These are phyloP conservation scores for Telfairia occidentalis DNA, from an alignment of 331 rosid species.

Conservation along the genomic window DNA sequence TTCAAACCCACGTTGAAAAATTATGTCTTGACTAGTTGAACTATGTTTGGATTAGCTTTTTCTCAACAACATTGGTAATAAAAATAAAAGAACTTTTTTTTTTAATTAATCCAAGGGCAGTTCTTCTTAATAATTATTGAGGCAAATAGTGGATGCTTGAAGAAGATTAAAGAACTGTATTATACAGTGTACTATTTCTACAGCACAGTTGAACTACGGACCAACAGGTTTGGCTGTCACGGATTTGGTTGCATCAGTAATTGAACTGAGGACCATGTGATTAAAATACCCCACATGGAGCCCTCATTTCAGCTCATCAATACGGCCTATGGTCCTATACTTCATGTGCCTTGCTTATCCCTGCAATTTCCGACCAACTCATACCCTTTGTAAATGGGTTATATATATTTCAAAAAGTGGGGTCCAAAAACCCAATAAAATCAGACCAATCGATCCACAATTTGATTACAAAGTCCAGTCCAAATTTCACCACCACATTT, in stretches of 20 bases:
- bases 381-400: neutral
- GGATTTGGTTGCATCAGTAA: neutral
- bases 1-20: too few relatives aligned
- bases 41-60: too few relatives aligned
- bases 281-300: neutral
- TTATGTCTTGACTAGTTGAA: too few relatives aligned
- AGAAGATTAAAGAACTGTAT: neutral
- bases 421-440: neutral
- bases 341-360: slow-evolving; percentile 8
- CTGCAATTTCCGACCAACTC: neutral
- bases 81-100: neutral
- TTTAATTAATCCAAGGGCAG: neutral
- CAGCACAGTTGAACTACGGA: neutral
- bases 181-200: neutral
- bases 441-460: neutral
- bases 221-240: slow-evolving; percentile 3
- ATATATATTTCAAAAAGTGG: neutral
- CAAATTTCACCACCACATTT: neutral
- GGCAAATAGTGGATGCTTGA: neutral
- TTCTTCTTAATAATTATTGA: neutral
- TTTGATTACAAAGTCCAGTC: neutral
- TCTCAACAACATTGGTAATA: neutral
- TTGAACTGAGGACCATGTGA: neutral
- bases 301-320: neutral
- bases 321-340: neutral